Evolutionary conservation across 148 eudicot genomes (phyloP), one percentile per base, ranked within the genome.

Genomic region (Chenopodium formosanum): DNA sequence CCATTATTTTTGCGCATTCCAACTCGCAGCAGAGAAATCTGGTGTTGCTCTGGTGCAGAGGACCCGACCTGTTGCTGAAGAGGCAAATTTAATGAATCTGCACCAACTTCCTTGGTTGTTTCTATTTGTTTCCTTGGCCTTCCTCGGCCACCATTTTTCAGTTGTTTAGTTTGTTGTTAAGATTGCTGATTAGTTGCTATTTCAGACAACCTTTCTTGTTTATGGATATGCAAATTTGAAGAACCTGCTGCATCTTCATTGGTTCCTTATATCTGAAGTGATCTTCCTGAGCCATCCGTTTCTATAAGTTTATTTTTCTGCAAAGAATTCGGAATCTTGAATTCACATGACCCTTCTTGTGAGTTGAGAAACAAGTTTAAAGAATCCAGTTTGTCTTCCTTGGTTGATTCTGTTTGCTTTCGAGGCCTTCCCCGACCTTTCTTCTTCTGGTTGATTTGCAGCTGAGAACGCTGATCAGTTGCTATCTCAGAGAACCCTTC

Each of bases 131-230:
- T 47, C 4, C 13, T 31, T 23, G 76, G 60, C 58, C 76, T 73
- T 12, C 76, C 76, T 40, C 53, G 76, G 32, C 44, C 73, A 19
- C 17, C 50, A 3, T 73, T 72, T 73, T 73, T 40, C 60, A 2
- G 11, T 23, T 11, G 14, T 9, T 60, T 63, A 27, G 13, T 58
- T 34, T 80, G 74, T 48, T 78, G 64, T 52, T 79, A 70, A 68
- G 71, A 73, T 22, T 53, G 53, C 47, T 22, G 76, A 70, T 52
- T 56, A 53, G 72, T 79, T 7, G 27, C 67, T 32, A 8, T 12
- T 17, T 78, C 73, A 79, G 29, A 79, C 46, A 53, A n/a, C 34
- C 65, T 68, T 31, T 58, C 48, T 79, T 52, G 52, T 79, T 48
- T 64, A 34, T 48, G 16, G 29, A 9, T 9, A 67, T 27, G 40